Conservation (phyloP, 2,329 filamentous ascomycete genomes). For the Beauveria scarabaeidicola region DNA sequence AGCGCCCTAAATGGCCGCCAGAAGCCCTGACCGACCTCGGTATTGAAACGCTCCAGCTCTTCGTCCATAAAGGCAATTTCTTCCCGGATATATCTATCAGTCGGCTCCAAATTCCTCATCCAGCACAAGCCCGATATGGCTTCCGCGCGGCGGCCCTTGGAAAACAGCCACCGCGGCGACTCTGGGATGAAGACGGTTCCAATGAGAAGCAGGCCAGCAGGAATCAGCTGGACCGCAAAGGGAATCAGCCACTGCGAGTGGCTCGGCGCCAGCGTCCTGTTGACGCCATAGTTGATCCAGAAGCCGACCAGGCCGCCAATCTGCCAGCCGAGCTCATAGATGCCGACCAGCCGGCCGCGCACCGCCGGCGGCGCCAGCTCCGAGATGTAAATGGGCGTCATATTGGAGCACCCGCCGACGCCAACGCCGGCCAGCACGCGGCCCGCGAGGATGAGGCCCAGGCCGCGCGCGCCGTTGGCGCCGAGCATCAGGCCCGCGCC, state of each 20-base stretch:
- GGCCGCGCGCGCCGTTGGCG: constrained; percentile 49
- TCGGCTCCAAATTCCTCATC: constrained; percentile 49
- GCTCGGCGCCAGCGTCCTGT: constrained; percentile 36
- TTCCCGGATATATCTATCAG: constrained; percentile 61
- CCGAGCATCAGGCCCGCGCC: constrained; percentile 68
- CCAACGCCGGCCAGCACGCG: constrained; percentile 56
- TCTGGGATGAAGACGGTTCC: constrained; percentile 54
- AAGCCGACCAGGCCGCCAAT: constrained; percentile 55
- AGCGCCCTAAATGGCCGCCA: constrained; percentile 61
- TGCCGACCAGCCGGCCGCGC: constrained; percentile 55
- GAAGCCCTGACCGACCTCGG: constrained; percentile 60
- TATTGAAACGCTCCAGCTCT: constrained; percentile 56
- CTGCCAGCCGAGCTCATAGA: constrained; percentile 60
- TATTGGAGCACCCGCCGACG: constrained; percentile 54
- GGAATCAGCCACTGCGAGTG: constrained; percentile 56
- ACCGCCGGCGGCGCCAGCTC: constrained; percentile 54
- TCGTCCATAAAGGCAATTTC: constrained; percentile 64
- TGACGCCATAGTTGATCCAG: constrained; percentile 59
- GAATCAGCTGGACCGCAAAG: constrained; percentile 59
- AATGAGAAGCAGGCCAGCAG: constrained; percentile 51
- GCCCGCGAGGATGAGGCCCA: constrained; percentile 56
- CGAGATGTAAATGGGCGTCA: constrained; percentile 55
- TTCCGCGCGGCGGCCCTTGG: constrained; percentile 50
- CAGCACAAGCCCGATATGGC: constrained; percentile 52
- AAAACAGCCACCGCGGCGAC: constrained; percentile 62